Evolutionary conservation across 768 basidiomycete genomes (phyloP).

Genomic region (Lentinula edodes): DNA sequence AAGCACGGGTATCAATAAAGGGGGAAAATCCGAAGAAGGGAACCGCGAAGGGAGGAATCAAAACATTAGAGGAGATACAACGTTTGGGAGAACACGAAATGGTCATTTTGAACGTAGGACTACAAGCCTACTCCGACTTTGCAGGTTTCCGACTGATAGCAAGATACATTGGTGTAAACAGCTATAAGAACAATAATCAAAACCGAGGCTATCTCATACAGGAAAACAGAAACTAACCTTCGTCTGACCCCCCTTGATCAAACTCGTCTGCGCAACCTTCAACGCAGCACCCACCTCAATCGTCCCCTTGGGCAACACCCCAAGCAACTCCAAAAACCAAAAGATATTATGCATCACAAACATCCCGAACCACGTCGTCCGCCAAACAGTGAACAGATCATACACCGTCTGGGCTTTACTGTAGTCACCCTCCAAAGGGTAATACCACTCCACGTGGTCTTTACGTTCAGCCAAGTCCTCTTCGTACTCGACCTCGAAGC

Average conservation of each 20-base stretch:
- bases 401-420: constrained; percentile 88
- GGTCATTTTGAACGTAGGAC: too few species aligned
- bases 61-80: too few species aligned
- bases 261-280: constrained; percentile 71
- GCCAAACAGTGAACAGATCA: constrained; percentile 86
- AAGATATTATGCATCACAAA: constrained; percentile 79
- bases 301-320: constrained; percentile 89
- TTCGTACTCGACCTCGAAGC: constrained; percentile 83
- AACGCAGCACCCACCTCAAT: constrained; percentile 84
- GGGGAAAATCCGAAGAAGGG: too few species aligned
- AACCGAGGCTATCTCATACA: constrained; percentile 1
- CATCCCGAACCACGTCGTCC: constrained; percentile 85
- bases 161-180: constrained; percentile 87
- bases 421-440: constrained; percentile 93
- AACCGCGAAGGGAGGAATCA: too few species aligned
- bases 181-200: constrained; percentile 30
- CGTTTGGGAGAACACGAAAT: too few species aligned
- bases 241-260: constrained; percentile 80
- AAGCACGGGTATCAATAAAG: too few species aligned
- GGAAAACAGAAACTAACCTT: constrained; percentile 47
- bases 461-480: constrained; percentile 90
- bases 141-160: constrained; percentile 54
- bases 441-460: constrained; percentile 86
- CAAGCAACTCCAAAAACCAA: constrained; percentile 68
- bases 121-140: not conserved